Evolutionary conservation across 768 basidiomycete genomes (phyloP), one percentile per base, ranked within the genome.

Genomic region (Naganishia vishniacii): DNA sequence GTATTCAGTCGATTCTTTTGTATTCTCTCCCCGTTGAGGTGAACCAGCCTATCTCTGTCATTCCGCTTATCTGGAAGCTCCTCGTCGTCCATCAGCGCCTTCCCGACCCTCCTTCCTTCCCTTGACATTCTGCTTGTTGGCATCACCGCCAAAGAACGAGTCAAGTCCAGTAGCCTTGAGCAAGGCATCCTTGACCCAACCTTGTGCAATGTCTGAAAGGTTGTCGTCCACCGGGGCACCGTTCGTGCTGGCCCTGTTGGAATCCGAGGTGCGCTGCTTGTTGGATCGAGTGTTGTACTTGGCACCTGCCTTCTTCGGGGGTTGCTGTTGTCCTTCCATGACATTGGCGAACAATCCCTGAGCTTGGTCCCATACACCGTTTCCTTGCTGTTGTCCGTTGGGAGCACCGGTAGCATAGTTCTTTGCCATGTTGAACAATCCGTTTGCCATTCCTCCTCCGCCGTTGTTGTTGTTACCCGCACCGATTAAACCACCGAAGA

Each of bases 41-140:
- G n/a, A n/a, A n/a, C n/a, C n/a, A n/a, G n/a, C n/a, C n/a, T n/a
- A n/a, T n/a, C n/a, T n/a, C n/a, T n/a, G n/a, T n/a, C n/a, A n/a
- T n/a, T n/a, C n/a, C n/a, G n/a, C 81, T 83, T 31, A 67, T 58
- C 69, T 64, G 68, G 64, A 13, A 26, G 65, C 62, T 53, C 64
- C 61, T 65, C 62, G 23, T 47, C 49, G 4, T 41, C 23, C n/a
- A 56, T 48, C 61, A 48, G 32, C 15, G 20, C 26, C 2, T 9
- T 79, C 73, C 28, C 80, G 81, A 48, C 72, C 75, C 67, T 79
- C 77, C 64, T 81, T 81, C 78, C 84, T 85, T 18, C 81, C 81
- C 69, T 83, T 82, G 62, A 78, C 79, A 48, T 78, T 78, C 58
- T 81, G 80, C 62, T 79, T 61, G 16, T 40, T 56, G n/a, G 48